A percentile compares a stretch with the other conserved stretches of the same genome.
phyloP scores from a whole-genome alignment of 2,329 filamentous ascomycete species.

The Exophiala calicioides region DNA sequence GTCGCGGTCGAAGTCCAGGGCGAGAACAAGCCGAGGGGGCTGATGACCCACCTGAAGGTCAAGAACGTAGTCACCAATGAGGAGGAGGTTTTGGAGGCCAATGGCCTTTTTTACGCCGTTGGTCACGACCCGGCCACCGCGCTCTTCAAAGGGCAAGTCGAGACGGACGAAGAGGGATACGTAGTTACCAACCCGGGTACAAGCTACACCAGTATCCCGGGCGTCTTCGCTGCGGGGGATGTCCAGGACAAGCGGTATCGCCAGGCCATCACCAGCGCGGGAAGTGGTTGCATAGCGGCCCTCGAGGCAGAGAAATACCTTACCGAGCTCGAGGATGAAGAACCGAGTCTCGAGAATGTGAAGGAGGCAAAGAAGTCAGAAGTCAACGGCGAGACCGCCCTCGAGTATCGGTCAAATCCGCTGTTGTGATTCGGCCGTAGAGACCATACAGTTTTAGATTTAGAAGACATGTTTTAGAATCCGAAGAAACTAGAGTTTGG shows the following conservation, averaged over 20 bases:
- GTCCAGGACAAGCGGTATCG: constrained; percentile 98
- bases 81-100: constrained; percentile 82
- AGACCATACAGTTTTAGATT: too few species aligned
- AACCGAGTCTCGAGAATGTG: constrained; percentile 44
- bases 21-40: constrained; percentile 68
- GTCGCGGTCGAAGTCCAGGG: constrained; percentile 81
- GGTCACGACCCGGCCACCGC: constrained; percentile 90
- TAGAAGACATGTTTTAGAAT: background rate
- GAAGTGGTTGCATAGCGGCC: constrained; percentile 91
- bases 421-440: constrained; percentile 57
- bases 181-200: constrained; percentile 86
- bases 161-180: constrained; percentile 88
- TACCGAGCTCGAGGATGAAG: constrained; percentile 67
- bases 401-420: constrained; percentile 66
- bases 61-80: constrained; percentile 75
- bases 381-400: constrained; percentile 53
- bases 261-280: constrained; percentile 96
- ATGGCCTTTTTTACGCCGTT: constrained; percentile 94
- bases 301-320: constrained; percentile 95
- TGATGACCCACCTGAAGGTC: constrained; percentile 86
- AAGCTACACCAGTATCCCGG: constrained; percentile 81
- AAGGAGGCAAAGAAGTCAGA: constrained; percentile 52
- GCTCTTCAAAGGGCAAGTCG: constrained; percentile 87
- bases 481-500: too few species aligned
- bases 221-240: constrained; percentile 94